These are phyloP conservation scores for Stephania yunnanensis DNA, from an alignment of 164 flowering plant genomes.

Conservation along the genomic window DNA sequence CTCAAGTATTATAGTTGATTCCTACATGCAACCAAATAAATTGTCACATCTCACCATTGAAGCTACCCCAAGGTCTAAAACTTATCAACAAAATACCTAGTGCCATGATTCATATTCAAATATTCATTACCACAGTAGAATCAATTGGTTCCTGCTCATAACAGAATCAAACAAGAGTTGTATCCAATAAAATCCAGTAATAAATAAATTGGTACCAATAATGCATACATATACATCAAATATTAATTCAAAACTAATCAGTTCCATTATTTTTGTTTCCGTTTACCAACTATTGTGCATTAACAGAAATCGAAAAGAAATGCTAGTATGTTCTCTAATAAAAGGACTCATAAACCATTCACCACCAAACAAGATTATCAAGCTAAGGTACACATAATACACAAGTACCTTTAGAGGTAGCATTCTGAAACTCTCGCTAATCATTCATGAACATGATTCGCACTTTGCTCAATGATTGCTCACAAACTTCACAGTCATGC, in stretches of 20 bases:
- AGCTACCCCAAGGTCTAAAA: no score
- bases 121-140: no score
- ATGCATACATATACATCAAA: not conserved
- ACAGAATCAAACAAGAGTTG: no score
- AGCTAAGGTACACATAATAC: not conserved
- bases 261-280: not conserved
- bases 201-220: not conserved
- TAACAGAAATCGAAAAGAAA: not conserved
- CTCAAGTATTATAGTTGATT: no score
- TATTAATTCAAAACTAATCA: not conserved
- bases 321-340: not conserved
- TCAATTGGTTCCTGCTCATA: no score
- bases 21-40: no score
- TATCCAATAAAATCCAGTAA: not conserved
- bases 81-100: no score
- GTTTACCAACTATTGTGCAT: not conserved
- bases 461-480: not conserved
- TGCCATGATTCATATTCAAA: no score
- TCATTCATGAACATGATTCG: conserved; percentile 69
- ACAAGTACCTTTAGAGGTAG: conserved; percentile 56
- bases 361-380: not conserved
- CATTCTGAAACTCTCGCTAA: conserved; percentile 63
- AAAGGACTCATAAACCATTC: not conserved
- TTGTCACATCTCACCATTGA: no score
- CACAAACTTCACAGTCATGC: not conserved